phyloP scores from a whole-genome alignment of 2,329 filamentous ascomycete genomes.

The Epichloe sylvatica region DNA sequence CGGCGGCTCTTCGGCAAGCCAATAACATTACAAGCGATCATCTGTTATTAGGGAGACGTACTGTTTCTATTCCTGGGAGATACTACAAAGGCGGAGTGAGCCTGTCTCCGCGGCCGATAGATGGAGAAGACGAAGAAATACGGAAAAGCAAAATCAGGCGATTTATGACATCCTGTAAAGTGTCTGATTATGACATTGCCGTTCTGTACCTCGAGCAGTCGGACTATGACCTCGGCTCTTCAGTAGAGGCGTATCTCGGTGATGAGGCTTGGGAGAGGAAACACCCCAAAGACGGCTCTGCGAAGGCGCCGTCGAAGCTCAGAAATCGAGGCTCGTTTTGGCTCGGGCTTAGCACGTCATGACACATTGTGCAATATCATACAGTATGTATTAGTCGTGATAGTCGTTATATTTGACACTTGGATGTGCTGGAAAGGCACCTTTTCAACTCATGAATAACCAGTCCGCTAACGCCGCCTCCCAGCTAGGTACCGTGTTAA shows the following conservation, averaged over 20 bases:
- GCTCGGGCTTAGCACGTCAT: slow-evolving; percentile 12
- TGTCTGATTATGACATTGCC: slow-evolving; percentile 62
- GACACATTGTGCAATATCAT: neutral
- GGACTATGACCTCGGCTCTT: slow-evolving; percentile 50
- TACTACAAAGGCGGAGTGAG: slow-evolving; percentile 54
- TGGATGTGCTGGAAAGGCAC: slow-evolving; percentile 7
- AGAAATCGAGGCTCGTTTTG: slow-evolving; percentile 20
- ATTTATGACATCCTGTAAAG: slow-evolving; percentile 70
- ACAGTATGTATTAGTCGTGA: slow-evolving; percentile 7
- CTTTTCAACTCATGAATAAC: slow-evolving; percentile 13
- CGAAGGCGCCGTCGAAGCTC: slow-evolving; percentile 16
- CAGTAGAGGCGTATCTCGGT: slow-evolving; percentile 49
- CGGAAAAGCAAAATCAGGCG: slow-evolving; percentile 56
- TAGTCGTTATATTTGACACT: slow-evolving; percentile 7
- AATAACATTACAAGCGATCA: slow-evolving; percentile 63
- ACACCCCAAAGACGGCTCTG: slow-evolving; percentile 32
- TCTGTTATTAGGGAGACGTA: slow-evolving; percentile 53
- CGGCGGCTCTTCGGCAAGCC: slow-evolving; percentile 43
- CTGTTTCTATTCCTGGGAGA: slow-evolving; percentile 56
- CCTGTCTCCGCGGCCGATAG: slow-evolving; percentile 56
- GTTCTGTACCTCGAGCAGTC: slow-evolving; percentile 60
- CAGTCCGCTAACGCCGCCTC: slow-evolving; percentile 19
- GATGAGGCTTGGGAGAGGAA: slow-evolving; percentile 65
- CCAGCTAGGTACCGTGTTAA: slow-evolving; percentile 14
- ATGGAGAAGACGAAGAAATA: slow-evolving; percentile 59